Percentiles rank a stretch among this genome's conserved stretches.
phyloP scores from a whole-genome alignment of 208 protist genomes.

The Crithidia expoeki region DNA sequence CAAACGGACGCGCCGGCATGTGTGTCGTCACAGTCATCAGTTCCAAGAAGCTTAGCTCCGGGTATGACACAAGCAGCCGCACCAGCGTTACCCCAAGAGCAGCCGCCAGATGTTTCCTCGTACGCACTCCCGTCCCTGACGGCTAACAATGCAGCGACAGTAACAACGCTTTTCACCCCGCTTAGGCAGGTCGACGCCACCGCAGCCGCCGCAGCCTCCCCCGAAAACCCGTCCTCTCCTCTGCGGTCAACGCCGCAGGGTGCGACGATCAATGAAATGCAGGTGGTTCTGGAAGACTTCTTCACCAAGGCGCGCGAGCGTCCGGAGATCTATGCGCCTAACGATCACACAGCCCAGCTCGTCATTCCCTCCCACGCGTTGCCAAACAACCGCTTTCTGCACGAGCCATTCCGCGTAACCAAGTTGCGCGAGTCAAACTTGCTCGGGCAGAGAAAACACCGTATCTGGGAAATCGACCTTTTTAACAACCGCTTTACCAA shows the following conservation, averaged over 20 bases:
- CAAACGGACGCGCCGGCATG: neutral
- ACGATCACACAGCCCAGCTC: slow-evolving; percentile 36
- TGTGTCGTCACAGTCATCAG: neutral
- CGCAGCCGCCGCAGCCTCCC: neutral
- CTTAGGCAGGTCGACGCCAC: neutral
- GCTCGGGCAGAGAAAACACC: slow-evolving; percentile 46
- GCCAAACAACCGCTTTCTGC: slow-evolving; percentile 68
- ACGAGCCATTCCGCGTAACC: slow-evolving; percentile 64
- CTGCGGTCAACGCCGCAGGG: slow-evolving; percentile 7
- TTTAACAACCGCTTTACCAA: slow-evolving; percentile 57
- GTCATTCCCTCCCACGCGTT: slow-evolving; percentile 70
- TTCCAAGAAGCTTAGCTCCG: neutral
- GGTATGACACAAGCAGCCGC: neutral
- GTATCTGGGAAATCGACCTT: slow-evolving; percentile 78
- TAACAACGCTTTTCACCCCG: neutral
- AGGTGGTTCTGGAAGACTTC: slow-evolving; percentile 23
- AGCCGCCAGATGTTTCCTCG: neutral
- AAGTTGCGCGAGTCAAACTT: slow-evolving; percentile 45
- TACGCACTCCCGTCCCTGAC: neutral
- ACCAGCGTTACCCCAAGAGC: neutral
- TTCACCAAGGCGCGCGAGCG: slow-evolving; percentile 33
- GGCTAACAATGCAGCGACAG: neutral
- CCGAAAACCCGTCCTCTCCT: neutral
- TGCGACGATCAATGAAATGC: slow-evolving; percentile 21
- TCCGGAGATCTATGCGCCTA: slow-evolving; percentile 50